These are phyloP conservation scores for Diaporthe citriasiana DNA, from an alignment of 2,329 filamentous ascomycete genomes.

Conservation along the genomic window DNA sequence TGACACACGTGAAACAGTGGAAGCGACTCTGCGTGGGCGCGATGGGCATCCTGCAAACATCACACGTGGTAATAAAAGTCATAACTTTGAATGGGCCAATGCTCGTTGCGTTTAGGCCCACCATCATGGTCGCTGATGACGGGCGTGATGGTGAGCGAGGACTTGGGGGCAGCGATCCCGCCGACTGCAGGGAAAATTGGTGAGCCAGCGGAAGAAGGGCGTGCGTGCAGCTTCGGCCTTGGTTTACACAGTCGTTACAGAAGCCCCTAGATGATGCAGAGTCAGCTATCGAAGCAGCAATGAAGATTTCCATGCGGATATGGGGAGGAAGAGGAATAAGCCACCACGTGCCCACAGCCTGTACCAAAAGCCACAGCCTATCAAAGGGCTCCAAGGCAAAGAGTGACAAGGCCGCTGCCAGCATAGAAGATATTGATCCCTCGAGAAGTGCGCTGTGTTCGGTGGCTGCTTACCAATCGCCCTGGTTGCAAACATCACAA, in stretches of 20 bases:
- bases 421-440: background rate
- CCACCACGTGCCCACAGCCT: background rate
- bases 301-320: background rate
- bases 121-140: slow-evolving; percentile 62
- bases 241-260: slow-evolving; percentile 89
- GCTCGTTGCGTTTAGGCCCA: slow-evolving; percentile 60
- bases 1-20: slow-evolving; percentile 84
- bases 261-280: slow-evolving; percentile 67
- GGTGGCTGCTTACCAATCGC: slow-evolving; percentile 73
- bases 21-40: slow-evolving; percentile 77
- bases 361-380: background rate
- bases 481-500: slow-evolving; percentile 88
- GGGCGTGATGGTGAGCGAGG: slow-evolving; percentile 60
- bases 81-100: slow-evolving; percentile 75
- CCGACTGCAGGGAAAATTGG: slow-evolving; percentile 53
- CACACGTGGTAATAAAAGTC: slow-evolving; percentile 81
- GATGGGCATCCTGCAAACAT: slow-evolving; percentile 82
- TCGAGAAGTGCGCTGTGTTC: background rate
- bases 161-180: slow-evolving; percentile 54
- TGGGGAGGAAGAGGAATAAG: background rate
- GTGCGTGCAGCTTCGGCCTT: slow-evolving; percentile 85
- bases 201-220: slow-evolving; percentile 83
- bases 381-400: background rate
- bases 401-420: background rate
- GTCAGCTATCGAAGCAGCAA: background rate